These are phyloP conservation scores for Phlebiopsis flavidoalba DNA, from an alignment of 768 basidiomycete genomes.

Conservation along the genomic window DNA sequence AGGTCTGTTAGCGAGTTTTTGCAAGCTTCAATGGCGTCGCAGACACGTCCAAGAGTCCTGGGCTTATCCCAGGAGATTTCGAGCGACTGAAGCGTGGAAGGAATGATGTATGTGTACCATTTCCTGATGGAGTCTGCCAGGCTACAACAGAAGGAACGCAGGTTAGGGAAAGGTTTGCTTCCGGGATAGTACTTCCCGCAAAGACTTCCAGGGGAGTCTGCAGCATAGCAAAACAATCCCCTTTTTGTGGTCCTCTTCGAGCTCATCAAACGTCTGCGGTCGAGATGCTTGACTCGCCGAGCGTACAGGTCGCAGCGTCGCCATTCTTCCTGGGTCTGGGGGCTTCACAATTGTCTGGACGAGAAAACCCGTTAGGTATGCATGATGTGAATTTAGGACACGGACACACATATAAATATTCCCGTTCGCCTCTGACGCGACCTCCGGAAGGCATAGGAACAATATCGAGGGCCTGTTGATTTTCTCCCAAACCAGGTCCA, in stretches of 20 bases:
- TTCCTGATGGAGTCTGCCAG: not conserved
- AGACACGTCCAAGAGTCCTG: not conserved
- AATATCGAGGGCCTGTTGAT: slow-evolving; percentile 40
- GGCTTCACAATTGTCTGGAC: not conserved
- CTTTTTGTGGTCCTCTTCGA: no score
- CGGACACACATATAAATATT: not conserved
- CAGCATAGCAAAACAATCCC: no score
- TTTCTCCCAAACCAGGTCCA: slow-evolving; percentile 66
- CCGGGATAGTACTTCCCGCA: no score
- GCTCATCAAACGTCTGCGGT: no score
- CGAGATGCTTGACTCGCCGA: no score
- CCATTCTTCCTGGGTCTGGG: no score
- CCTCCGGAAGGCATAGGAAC: not conserved
- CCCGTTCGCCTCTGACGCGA: not conserved
- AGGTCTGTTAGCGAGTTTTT: not conserved
- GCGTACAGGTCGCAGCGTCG: no score
- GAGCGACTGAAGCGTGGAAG: not conserved
- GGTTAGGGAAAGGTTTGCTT: not conserved
- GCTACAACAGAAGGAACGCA: not conserved
- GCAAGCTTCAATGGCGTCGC: not conserved
- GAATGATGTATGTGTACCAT: not conserved
- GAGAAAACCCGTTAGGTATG: not conserved
- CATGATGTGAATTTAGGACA: not conserved
- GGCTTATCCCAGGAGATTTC: not conserved
- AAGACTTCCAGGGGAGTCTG: no score